These are phyloP conservation scores for Paramecium sonneborni DNA, from an alignment of 73 alveolate species.

Conservation along the genomic window DNA sequence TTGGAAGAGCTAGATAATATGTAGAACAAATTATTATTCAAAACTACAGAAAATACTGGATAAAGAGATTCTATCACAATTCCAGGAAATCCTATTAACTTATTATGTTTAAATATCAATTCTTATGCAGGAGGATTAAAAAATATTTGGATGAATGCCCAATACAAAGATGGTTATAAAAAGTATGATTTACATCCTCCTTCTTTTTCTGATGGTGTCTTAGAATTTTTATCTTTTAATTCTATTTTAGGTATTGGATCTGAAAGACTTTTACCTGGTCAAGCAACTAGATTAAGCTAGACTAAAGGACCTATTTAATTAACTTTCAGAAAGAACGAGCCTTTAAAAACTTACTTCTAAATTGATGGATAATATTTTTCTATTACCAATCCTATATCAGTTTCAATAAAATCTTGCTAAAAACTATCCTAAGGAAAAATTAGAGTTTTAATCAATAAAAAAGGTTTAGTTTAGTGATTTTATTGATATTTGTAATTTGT, in stretches of 20 bases:
- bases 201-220: constrained; percentile 74
- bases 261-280: constrained; percentile 66
- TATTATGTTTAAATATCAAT: constrained; percentile 76
- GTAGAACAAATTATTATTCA: not conserved
- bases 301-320: constrained; percentile 73
- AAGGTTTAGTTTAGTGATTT: not conserved
- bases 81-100: constrained; percentile 59
- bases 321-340: constrained; percentile 59
- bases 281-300: constrained; percentile 72
- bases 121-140: constrained; percentile 89
- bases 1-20: constrained; percentile 49
- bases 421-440: constrained; percentile 13
- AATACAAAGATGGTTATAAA: constrained; percentile 39
- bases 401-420: not conserved
- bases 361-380: constrained; percentile 83
- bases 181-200: constrained; percentile 21
- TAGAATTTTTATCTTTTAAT: constrained; percentile 75
- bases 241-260: constrained; percentile 66
- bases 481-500: not conserved
- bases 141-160: constrained; percentile 81
- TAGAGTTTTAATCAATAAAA: not conserved
- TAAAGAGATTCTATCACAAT: constrained; percentile 75
- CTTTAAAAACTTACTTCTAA: constrained; percentile 71
- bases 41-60: not conserved
- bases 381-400: constrained; percentile 26